Evolutionary conservation across 2,329 filamentous ascomycete genomes (phyloP).

Genomic region (Beauveria bassiana): DNA sequence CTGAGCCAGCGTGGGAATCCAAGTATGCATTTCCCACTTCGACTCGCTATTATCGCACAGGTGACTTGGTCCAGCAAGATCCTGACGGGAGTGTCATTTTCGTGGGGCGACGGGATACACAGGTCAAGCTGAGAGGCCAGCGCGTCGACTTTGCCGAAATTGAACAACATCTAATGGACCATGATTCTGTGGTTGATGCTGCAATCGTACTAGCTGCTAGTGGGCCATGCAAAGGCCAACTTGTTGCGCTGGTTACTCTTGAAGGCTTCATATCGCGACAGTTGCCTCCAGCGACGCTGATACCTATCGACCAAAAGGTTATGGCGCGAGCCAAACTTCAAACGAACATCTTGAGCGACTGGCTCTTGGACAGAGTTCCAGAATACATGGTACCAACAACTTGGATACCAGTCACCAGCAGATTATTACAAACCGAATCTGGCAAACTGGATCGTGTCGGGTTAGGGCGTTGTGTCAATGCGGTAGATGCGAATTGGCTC

Average conservation of each 20-base stretch:
- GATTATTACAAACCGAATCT: conserved; percentile 18
- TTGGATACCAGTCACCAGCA: conserved; percentile 33
- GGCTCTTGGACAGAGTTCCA: conserved; percentile 21
- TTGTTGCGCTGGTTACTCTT: conserved; percentile 1
- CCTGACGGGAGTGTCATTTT: conserved; percentile 14
- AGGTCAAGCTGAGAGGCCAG: conserved; percentile 20
- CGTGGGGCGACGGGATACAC: conserved; percentile 16
- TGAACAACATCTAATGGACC: conserved; percentile 12
- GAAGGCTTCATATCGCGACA: background rate
- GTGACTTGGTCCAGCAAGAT: conserved; percentile 14
- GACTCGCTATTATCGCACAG: conserved; percentile 14
- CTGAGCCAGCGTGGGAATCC: background rate
- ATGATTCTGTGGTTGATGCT: background rate
- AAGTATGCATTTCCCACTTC: background rate
- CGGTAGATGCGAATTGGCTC: background rate
- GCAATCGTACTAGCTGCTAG: conserved; percentile 3
- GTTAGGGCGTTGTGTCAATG: background rate
- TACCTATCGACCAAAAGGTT: background rate
- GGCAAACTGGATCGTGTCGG: conserved; percentile 25
- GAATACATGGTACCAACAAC: conserved; percentile 34
- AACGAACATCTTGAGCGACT: background rate
- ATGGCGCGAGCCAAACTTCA: background rate
- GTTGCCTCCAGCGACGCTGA: background rate
- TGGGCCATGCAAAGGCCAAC: background rate
- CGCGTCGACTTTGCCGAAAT: conserved; percentile 18